phyloP scores from a whole-genome alignment of 495 filamentous ascomycete species.

The Penicillium arizonense region DNA sequence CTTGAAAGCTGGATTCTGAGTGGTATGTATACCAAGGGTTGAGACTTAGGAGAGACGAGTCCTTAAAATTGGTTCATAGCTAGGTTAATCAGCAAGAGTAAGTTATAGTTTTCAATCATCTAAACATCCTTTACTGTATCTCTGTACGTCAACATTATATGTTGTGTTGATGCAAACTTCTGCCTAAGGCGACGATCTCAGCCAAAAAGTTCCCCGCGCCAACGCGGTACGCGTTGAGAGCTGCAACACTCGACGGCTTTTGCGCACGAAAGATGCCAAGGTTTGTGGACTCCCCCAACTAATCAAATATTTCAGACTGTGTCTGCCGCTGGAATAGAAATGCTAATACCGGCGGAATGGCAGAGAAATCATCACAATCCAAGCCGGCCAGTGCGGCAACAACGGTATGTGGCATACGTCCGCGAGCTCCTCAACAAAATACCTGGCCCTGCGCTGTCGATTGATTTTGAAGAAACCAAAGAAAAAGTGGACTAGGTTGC shows the following conservation, averaged over 20 bases:
- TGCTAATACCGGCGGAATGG: constrained; percentile 1
- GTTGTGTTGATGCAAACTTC: constrained; percentile 9
- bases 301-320: background rate
- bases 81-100: no score
- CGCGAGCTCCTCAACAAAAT: constrained; percentile 7
- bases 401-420: constrained; percentile 65
- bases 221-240: constrained; percentile 42
- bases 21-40: background rate
- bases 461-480: background rate
- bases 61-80: background rate
- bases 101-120: no score
- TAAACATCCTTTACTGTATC: no score
- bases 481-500: background rate
- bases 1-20: constrained; percentile 41
- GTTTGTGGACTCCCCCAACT: constrained; percentile 20
- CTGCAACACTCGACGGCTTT: constrained; percentile 26
- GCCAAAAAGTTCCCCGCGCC: constrained; percentile 33
- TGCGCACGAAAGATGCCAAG: constrained; percentile 42
- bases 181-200: constrained; percentile 32
- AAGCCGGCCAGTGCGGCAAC: constrained; percentile 99
- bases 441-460: constrained; percentile 4
- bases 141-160: no score
- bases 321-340: background rate
- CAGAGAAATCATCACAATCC: constrained; percentile 98
- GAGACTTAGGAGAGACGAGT: background rate